These are phyloP conservation scores for Hevea brasiliensis DNA, from an alignment of 345 rosid species.

Conservation along the genomic window DNA sequence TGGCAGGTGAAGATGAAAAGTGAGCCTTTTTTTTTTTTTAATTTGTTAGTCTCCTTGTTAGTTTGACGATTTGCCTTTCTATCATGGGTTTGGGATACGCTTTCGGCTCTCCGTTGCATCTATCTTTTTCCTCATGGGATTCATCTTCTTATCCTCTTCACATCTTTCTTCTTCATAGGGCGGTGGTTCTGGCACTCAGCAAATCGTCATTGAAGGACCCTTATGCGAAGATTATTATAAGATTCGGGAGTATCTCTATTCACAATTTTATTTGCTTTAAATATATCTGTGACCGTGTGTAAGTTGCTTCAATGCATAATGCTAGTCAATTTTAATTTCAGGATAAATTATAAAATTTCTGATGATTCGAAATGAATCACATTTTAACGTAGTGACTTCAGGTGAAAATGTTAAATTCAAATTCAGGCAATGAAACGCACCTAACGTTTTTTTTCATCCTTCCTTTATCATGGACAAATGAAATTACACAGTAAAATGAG, in stretches of 20 bases:
- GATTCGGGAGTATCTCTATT: conserved; percentile 78
- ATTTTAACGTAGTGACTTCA: no score
- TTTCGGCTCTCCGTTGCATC: not conserved
- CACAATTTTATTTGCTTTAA: conserved; percentile 85
- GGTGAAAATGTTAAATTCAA: no score
- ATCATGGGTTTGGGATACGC: no score
- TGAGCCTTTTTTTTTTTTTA: not conserved
- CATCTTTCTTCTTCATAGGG: conserved; percentile 46
- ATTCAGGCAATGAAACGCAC: no score
- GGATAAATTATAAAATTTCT: not conserved
- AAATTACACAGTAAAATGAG: no score
- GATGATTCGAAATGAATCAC: no score
- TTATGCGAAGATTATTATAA: conserved; percentile 89
- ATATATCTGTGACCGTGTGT: not conserved
- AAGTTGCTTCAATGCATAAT: not conserved
- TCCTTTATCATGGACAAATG: no score
- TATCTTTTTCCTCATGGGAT: not conserved
- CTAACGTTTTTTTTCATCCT: no score
- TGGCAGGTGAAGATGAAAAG: not conserved
- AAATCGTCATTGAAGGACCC: conserved; percentile 88
- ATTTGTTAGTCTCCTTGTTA: not conserved
- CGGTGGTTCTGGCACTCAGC: conserved; percentile 80
- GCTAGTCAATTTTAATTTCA: not conserved
- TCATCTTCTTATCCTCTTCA: not conserved
- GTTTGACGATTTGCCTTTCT: not conserved